A percentile compares a stretch with the other conserved stretches of the same genome.
These are phyloP conservation scores for Trichocomaceae sp. DNA, from an alignment of 2,329 filamentous ascomycete genomes.

Conservation along the genomic window DNA sequence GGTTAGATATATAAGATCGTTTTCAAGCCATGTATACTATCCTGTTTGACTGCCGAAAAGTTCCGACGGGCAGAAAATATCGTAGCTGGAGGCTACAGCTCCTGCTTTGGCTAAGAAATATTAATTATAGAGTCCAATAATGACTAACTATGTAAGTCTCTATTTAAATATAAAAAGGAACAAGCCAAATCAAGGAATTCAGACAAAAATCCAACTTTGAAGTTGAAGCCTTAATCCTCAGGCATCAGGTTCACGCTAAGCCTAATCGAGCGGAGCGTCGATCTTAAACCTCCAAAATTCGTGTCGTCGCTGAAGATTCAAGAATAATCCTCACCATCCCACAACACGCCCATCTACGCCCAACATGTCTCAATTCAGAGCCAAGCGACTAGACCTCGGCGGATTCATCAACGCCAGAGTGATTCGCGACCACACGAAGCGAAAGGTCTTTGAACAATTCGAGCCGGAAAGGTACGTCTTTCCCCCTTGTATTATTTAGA, in stretches of 20 bases:
- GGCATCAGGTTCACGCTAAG: background rate
- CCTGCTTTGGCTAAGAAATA: background rate
- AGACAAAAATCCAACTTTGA: background rate
- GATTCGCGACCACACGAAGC: conserved; percentile 93
- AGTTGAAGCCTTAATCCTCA: background rate
- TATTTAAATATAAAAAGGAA: background rate
- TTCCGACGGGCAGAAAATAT: background rate
- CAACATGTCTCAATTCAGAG: conserved; percentile 76
- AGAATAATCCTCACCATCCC: conserved; percentile 11
- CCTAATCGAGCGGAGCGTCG: background rate
- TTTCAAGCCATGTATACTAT: too few relatives aligned
- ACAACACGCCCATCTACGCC: conserved; percentile 10
- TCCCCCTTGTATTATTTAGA: too few relatives aligned
- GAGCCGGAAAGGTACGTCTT: conserved; percentile 74
- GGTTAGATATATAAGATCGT: background rate
- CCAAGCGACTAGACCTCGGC: conserved; percentile 83
- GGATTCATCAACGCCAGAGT: conserved; percentile 80
- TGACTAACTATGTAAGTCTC: background rate
- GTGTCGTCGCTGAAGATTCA: background rate
- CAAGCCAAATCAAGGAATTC: too few relatives aligned
- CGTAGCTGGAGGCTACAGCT: background rate
- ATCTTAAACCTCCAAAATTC: background rate
- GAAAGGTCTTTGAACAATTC: conserved; percentile 78
- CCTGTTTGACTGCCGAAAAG: background rate
- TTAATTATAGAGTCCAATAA: background rate